A percentile compares a stretch with the other conserved stretches of the same genome.
phyloP scores from a whole-genome alignment of 805 yeast genomes.

The Vanderwaltozyma tropicalis region DNA sequence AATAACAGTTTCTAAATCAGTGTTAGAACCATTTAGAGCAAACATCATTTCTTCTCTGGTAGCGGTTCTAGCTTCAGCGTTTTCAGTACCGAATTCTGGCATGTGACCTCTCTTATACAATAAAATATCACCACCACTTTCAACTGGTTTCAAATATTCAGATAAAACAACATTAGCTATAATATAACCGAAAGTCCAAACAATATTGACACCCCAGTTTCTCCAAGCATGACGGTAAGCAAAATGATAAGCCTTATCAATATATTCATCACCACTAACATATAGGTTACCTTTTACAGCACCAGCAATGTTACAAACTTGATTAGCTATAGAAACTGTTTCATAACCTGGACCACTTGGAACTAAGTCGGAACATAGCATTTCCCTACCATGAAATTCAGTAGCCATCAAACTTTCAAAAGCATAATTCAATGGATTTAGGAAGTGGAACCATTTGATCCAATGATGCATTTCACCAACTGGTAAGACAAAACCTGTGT shows the following conservation, averaged over 20 bases:
- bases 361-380: slow-evolving; percentile 39
- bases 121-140: slow-evolving; percentile 33
- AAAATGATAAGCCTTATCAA: slow-evolving; percentile 33
- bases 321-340: slow-evolving; percentile 29
- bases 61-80: slow-evolving; percentile 30
- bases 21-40: slow-evolving; percentile 26
- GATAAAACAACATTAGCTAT: slow-evolving; percentile 28
- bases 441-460: slow-evolving; percentile 47
- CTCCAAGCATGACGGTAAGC: slow-evolving; percentile 44
- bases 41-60: slow-evolving; percentile 32
- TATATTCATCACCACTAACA: slow-evolving; percentile 45
- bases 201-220: slow-evolving; percentile 47
- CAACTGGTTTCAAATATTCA: slow-evolving; percentile 30
- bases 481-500: slow-evolving; percentile 43
- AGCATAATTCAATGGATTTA: slow-evolving; percentile 39
- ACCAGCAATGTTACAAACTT: slow-evolving; percentile 46
- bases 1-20: slow-evolving; percentile 24
- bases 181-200: slow-evolving; percentile 34
- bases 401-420: slow-evolving; percentile 47
- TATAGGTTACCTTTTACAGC: slow-evolving; percentile 34
- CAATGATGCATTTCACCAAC: slow-evolving; percentile 45
- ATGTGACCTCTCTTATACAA: slow-evolving; percentile 37
- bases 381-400: slow-evolving; percentile 45
- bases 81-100: slow-evolving; percentile 27
- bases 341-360: slow-evolving; percentile 51